Conservation (phyloP, 2,329 filamentous ascomycete species). For the Xylaria sp. region DNA sequence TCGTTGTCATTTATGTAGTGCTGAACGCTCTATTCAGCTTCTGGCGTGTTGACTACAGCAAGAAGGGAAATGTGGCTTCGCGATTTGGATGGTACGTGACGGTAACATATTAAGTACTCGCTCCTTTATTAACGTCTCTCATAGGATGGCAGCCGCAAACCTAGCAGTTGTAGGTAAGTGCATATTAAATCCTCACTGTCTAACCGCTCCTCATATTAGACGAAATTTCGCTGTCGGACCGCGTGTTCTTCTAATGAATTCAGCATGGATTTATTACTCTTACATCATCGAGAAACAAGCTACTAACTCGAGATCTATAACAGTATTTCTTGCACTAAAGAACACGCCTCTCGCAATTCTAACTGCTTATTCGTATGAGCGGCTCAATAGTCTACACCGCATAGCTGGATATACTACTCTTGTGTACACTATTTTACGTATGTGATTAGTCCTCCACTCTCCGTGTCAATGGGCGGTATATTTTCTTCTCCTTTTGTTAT, state of each 20-base stretch:
- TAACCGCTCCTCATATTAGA: neutral
- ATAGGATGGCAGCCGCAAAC: conserved; percentile 54
- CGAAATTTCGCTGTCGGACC: too few relatives aligned
- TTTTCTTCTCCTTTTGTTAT: too few relatives aligned
- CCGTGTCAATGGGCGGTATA: neutral
- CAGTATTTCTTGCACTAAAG: conserved; percentile 54
- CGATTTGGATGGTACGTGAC: conserved; percentile 42
- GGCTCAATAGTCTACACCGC: conserved; percentile 54
- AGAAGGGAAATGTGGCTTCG: conserved; percentile 37
- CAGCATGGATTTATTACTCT: neutral
- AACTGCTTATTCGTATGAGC: conserved; percentile 51
- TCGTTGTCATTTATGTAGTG: conserved; percentile 43
- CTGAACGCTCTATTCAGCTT: conserved; percentile 46
- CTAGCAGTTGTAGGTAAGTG: conserved; percentile 38
- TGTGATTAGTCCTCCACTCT: neutral
- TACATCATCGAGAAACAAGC: neutral
- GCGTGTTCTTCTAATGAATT: neutral
- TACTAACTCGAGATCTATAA: conserved; percentile 36
- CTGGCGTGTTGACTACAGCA: conserved; percentile 33
- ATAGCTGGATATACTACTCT: conserved; percentile 51
- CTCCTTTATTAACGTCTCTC: conserved; percentile 22
- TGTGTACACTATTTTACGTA: conserved; percentile 43
- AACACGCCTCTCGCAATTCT: conserved; percentile 54
- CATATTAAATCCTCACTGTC: neutral
- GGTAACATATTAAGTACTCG: neutral